These are phyloP conservation scores for Aspergillus avenaceus DNA, from an alignment of 495 filamentous ascomycete genomes.

Conservation along the genomic window DNA sequence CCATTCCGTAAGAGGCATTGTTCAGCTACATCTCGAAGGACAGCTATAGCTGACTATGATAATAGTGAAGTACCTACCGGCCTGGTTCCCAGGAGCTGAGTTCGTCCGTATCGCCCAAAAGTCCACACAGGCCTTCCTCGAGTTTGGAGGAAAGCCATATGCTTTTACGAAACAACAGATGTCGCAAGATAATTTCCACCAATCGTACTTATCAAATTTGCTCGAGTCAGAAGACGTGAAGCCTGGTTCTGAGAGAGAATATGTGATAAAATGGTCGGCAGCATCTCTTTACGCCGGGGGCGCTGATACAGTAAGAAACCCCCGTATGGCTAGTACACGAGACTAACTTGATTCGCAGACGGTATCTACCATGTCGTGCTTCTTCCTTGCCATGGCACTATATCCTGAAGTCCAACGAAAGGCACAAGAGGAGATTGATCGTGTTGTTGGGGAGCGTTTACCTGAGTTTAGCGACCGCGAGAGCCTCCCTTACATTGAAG, in stretches of 20 bases:
- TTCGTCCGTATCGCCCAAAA: slow-evolving; percentile 35
- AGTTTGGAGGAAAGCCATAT: slow-evolving; percentile 31
- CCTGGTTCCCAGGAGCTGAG: slow-evolving; percentile 43
- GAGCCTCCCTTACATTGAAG: slow-evolving; percentile 36
- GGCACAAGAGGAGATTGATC: slow-evolving; percentile 51
- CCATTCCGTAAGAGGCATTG: slow-evolving; percentile 9
- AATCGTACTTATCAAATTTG: slow-evolving; percentile 36
- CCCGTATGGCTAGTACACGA: neutral
- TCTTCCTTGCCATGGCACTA: slow-evolving; percentile 42
- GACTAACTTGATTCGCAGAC: slow-evolving; percentile 13
- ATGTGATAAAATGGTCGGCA: slow-evolving; percentile 41
- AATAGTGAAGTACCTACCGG: slow-evolving; percentile 28
- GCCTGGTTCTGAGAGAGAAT: slow-evolving; percentile 24
- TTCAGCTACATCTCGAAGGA: neutral
- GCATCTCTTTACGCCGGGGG: slow-evolving; percentile 54
- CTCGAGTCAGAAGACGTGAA: slow-evolving; percentile 19
- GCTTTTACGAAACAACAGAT: slow-evolving; percentile 44
- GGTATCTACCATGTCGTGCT: slow-evolving; percentile 27
- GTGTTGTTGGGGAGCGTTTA: slow-evolving; percentile 32
- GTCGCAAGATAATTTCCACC: slow-evolving; percentile 17
- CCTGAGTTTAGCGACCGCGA: slow-evolving; percentile 21
- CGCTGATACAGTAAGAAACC: slow-evolving; percentile 43
- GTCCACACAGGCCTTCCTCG: slow-evolving; percentile 21
- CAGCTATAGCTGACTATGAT: neutral
- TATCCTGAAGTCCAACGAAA: slow-evolving; percentile 45